These are phyloP conservation scores for Cochlearia excelsa DNA, from an alignment of 345 rosid species.

Conservation along the genomic window DNA sequence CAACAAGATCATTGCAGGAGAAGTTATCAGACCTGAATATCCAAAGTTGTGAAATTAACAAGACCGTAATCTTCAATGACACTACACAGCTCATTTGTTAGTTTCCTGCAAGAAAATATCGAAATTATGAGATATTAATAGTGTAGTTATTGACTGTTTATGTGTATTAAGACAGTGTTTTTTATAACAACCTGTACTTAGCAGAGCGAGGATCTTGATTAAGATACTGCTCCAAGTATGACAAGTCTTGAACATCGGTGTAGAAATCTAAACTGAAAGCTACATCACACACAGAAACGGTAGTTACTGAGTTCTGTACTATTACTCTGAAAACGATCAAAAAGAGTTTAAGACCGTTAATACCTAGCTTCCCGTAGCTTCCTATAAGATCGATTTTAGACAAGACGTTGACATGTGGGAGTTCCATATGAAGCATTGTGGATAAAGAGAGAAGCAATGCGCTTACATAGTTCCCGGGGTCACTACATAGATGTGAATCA, in stretches of 20 bases:
- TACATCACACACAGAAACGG: conserved; percentile 38
- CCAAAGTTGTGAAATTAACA: conserved; percentile 73
- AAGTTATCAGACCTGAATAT: conserved; percentile 64
- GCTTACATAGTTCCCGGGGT: conserved; percentile 81
- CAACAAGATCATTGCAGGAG: background rate
- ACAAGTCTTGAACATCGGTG: conserved; percentile 84
- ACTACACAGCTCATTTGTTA: conserved; percentile 68
- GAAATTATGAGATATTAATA: background rate
- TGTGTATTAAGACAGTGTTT: background rate
- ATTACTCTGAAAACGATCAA: background rate
- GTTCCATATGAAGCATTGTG: conserved; percentile 92
- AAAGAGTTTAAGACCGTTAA: background rate
- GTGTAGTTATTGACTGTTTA: background rate
- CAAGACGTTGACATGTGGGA: conserved; percentile 82
- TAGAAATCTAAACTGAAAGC: conserved; percentile 83
- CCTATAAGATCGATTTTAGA: conserved; percentile 91
- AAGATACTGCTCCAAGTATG: conserved; percentile 64
- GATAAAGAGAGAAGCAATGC: conserved; percentile 79
- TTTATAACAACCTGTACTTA: conserved; percentile 62
- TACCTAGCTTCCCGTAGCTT: conserved; percentile 88
- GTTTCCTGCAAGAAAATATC: conserved; percentile 56
- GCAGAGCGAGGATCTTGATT: conserved; percentile 82
- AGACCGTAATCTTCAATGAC: conserved; percentile 67
- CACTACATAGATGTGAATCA: conserved; percentile 83
- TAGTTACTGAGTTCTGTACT: conserved; percentile 4